Evolutionary conservation across 2,329 filamentous ascomycete genomes (phyloP), one percentile per base, ranked within the genome.

Genomic region (Aspergillus japonicus): DNA sequence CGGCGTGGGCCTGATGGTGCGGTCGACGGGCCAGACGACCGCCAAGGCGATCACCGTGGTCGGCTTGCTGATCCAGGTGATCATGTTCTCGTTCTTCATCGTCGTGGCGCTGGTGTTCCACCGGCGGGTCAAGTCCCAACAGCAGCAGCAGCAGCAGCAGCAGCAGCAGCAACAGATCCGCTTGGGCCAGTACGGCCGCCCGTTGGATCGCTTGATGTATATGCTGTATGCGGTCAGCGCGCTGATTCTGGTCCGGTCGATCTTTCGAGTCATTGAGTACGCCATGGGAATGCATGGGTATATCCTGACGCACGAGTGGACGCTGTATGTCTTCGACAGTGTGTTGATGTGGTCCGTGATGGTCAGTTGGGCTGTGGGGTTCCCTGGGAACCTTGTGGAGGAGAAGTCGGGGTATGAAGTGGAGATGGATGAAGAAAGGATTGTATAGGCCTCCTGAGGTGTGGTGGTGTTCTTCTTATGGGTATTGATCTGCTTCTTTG

Each of bases 231-330:
- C 56, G 16, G 63, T 66, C 29, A 69, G 65, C 56, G 50, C 50
- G 0, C 69, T 78, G 33, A 77, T 83, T 29, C 71, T 80, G 58
- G 64, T 79, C 2, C 73, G 81, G 11, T 80, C 77, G 4, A 59
- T 81, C 6, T 82, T 79, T 62, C 77, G 82, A 16, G 73, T 81
- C 2, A 65, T 83, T n/a, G 82, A 84, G 70, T 83, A 81, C 66
- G 69, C 70, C 2, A 70, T 76, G 68, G 80, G 79, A 11, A 62
- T 72, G 7, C 65, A 73, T 21, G 79, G 77, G 0, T 81, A 80
- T 62, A 64, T 76, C 2, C 64, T 81, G 33, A 58, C 50, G 4
- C 67, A 78, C 59, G 80, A 82, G 65, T 76, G 73, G 72, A 71
- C 73, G 19, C 53, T 78, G n/a, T 82, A 80, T 62, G 64, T 79